A percentile compares a stretch with the other conserved stretches of the same genome.
phyloP scores from a whole-genome alignment of 352 stramenopile genomes.

The Peronospora belbahrii region DNA sequence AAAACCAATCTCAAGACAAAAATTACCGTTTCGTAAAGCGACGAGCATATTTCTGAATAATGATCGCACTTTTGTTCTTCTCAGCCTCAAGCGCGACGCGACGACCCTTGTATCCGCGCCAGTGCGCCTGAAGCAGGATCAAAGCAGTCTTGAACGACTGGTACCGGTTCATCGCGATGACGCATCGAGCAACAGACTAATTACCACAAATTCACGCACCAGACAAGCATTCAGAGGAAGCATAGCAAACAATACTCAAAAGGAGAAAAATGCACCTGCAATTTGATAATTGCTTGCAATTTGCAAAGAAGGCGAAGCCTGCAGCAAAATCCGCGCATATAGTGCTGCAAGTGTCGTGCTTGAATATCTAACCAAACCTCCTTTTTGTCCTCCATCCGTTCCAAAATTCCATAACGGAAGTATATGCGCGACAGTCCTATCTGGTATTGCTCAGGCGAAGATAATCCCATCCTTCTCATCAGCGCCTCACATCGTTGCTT shows the following conservation, averaged over 20 bases:
- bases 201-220: neutral
- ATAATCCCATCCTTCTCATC: conserved; percentile 57
- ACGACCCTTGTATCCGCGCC: conserved; percentile 64
- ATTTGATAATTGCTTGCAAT: conserved; percentile 60
- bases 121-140: conserved; percentile 60
- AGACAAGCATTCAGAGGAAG: conserved; percentile 1
- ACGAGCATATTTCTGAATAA: conserved; percentile 59
- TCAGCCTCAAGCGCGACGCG: conserved; percentile 40
- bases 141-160: conserved; percentile 49
- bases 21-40: conserved; percentile 51
- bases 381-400: conserved; percentile 74
- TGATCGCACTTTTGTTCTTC: conserved; percentile 50
- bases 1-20: neutral
- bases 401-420: conserved; percentile 71
- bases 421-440: conserved; percentile 72
- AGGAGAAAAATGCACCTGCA: conserved; percentile 39
- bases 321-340: conserved; percentile 61
- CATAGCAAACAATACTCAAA: neutral
- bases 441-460: conserved; percentile 68
- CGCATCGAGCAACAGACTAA: conserved; percentile 74
- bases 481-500: conserved; percentile 43
- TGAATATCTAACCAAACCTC: conserved; percentile 43
- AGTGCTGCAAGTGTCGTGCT: conserved; percentile 56
- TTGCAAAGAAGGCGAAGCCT: conserved; percentile 59
- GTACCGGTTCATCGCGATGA: conserved; percentile 72